A percentile compares a stretch with the other conserved stretches of the same genome.
phyloP scores from a whole-genome alignment of 768 basidiomycete genomes.

The Tylopilus intermedius region DNA sequence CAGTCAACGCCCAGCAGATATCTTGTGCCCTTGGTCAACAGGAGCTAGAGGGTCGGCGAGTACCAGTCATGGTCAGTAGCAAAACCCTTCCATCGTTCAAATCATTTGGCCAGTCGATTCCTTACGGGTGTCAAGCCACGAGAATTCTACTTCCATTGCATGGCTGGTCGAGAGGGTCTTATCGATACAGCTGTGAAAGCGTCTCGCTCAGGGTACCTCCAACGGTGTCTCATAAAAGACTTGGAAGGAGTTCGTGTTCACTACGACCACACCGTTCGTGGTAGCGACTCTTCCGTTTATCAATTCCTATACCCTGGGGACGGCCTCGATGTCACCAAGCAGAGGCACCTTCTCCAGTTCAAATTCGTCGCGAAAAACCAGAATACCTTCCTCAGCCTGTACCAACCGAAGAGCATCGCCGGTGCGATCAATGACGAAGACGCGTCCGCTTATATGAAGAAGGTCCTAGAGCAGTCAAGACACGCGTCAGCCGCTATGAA shows the following conservation, averaged over 20 bases:
- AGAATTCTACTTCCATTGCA: conserved; percentile 99
- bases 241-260: conserved; percentile 94
- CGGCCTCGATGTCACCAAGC: conserved; percentile 92
- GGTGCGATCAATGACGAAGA: conserved; percentile 60
- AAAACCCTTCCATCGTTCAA: conserved; percentile 98
- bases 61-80: conserved; percentile 98
- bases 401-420: conserved; percentile 55
- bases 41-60: conserved; percentile 96
- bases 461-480: conserved; percentile 70
- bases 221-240: conserved; percentile 97
- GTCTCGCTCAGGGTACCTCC: conserved; percentile 94
- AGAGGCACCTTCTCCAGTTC: conserved; percentile 92
- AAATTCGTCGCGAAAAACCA: conserved; percentile 90
- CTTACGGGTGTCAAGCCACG: conserved; percentile 97
- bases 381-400: conserved; percentile 66
- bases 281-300: conserved; percentile 87
- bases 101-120: conserved; percentile 95
- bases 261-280: conserved; percentile 97
- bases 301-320: conserved; percentile 98
- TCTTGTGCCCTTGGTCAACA: conserved; percentile 98
- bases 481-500: conserved; percentile 36
- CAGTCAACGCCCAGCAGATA: conserved; percentile 96
- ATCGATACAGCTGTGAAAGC: conserved; percentile 99
- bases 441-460: conserved; percentile 82
- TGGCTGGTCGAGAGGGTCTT: conserved; percentile 98